Base-by-base conservation (phyloP, 352 stramenopile species). In the Phytophthora kernoviae region DNA sequence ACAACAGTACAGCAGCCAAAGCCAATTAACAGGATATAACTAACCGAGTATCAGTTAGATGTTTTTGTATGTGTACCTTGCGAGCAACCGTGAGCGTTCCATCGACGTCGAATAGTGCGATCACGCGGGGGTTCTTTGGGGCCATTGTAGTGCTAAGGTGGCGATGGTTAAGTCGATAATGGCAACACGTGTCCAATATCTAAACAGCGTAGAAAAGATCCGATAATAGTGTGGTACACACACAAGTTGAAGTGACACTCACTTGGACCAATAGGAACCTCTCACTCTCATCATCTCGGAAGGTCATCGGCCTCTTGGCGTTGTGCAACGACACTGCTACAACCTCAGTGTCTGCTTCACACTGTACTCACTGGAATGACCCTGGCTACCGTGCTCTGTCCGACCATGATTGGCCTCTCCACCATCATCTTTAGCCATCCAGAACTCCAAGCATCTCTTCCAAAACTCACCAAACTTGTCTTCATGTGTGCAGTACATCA, bases 81-180 rank as follows among this genome's bases (percentile, higher is more conserved):
- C 97, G 87, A 14, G 97, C 95, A 17, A 88, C 87, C 18, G 98
- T 99, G 61, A 99, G 87, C 41, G 98, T 99, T 46, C 97, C 97
- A 71, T 99, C 98, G 32, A 99, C 96, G 75, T 99, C 98, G 75
- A 99, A 99, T 59, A 99, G 93, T 22, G 96, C 97, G 60, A 99
- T 91, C 62, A 98, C 94, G 37, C 95, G 92, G 22, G 93, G 82
- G 58, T 98, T 98, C 75, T 72, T 88, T 50, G 61, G 36, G 11
- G 68, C 62, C 72, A 81, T 81, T 30, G 14, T 15, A 33, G 26
- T 67, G 60, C n/a, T 54, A 40, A 26, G 26, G 14, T 41, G 12
- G n/a, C 6, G 37, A 21, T 20, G n/a, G 12, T 39, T 8, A 39
- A 21, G 10, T 24, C 43, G 33, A 24, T 32, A 51, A 32, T 60